phyloP scores from a whole-genome alignment of 768 basidiomycete species.

The Mycena venus region DNA sequence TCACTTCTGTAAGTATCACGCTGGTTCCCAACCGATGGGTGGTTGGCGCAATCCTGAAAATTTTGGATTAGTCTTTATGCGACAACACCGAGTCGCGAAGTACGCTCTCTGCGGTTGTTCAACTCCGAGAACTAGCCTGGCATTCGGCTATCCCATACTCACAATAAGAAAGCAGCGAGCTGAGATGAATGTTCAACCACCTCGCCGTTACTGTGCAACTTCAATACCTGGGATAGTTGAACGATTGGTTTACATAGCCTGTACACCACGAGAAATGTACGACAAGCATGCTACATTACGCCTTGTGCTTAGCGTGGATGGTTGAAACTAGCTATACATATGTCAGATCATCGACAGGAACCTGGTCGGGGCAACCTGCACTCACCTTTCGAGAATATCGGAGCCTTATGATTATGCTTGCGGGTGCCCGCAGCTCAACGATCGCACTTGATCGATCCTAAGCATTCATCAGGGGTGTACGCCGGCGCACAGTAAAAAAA shows the following conservation, averaged over 20 bases:
- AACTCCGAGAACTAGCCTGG: too few species aligned
- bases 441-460: constrained; percentile 22
- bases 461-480: constrained; percentile 17
- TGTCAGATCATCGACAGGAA: constrained; percentile 20
- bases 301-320: constrained; percentile 19
- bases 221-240: too few species aligned
- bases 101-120: too few species aligned
- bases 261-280: constrained; percentile 14
- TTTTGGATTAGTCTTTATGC: too few species aligned
- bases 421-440: constrained; percentile 20
- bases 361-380: constrained; percentile 18
- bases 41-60: too few species aligned
- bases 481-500: constrained; percentile 16
- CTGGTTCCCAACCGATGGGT: too few species aligned
- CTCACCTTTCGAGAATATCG: constrained; percentile 21
- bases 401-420: constrained; percentile 8
- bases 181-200: too few species aligned
- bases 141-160: too few species aligned
- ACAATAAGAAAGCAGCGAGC: too few species aligned
- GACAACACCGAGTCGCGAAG: too few species aligned
- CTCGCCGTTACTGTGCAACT: too few species aligned
- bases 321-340: constrained; percentile 19
- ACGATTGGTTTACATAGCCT: background rate
- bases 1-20: too few species aligned
- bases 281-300: constrained; percentile 14